Conservation (phyloP, 768 basidiomycete genomes). For the Kwoniella sp. region DNA sequence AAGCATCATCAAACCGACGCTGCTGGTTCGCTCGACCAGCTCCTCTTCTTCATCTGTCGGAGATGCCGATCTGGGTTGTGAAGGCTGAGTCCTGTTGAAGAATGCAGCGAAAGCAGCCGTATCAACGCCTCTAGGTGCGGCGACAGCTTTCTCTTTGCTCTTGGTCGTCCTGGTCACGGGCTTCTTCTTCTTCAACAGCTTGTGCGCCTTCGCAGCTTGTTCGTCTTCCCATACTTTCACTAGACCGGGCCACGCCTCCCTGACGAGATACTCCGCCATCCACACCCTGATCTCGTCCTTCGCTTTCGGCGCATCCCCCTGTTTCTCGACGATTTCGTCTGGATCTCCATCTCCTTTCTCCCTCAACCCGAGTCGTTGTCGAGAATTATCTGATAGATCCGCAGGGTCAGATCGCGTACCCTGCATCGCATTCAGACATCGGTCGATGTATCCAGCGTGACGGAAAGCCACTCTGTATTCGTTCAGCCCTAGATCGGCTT, state of each 20-base stretch:
- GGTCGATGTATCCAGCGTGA: conserved; percentile 67
- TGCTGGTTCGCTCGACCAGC: conserved; percentile 12
- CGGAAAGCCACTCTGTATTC: conserved; percentile 82
- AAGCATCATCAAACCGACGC: background rate
- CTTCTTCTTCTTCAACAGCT: conserved; percentile 60
- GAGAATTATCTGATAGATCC: conserved; percentile 60
- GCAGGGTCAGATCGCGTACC: conserved; percentile 62
- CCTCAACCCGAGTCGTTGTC: conserved; percentile 55
- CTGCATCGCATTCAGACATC: conserved; percentile 69
- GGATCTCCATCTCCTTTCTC: conserved; percentile 56
- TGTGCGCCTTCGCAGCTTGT: conserved; percentile 67
- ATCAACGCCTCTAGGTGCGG: conserved; percentile 11
- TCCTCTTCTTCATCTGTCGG: conserved; percentile 26
- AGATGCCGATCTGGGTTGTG: background rate
- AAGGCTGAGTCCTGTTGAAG: conserved; percentile 11
- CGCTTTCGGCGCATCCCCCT: background rate
- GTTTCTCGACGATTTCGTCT: background rate
- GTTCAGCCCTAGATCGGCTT: conserved; percentile 64
- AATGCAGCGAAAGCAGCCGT: conserved; percentile 21
- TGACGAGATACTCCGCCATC: conserved; percentile 80
- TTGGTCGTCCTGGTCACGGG: conserved; percentile 8
- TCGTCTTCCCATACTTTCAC: conserved; percentile 67
- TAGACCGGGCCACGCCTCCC: conserved; percentile 67
- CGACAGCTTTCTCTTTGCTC: background rate
- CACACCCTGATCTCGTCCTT: conserved; percentile 70